Base-by-base conservation (phyloP, 768 basidiomycete genomes). In the Termitomyces sp. region DNA sequence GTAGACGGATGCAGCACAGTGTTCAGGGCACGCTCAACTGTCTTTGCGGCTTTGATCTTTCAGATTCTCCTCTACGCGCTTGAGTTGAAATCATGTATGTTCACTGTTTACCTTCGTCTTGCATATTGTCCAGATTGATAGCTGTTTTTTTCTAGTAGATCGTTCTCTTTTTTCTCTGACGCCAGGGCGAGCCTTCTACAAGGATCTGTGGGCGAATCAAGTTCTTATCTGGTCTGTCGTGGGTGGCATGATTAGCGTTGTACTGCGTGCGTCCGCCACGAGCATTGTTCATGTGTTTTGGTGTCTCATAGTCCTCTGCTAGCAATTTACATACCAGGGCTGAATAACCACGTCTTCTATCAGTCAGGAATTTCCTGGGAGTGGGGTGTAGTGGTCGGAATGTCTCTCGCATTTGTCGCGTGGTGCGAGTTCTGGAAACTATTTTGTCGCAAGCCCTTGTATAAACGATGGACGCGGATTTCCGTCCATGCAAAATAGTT, bases 361-460 rank as follows among this genome's bases (percentile, higher is more conserved):
- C 75, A 75, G 55, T 65, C 58, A 11, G 68, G 70, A 14, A 75
- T 76, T 17, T 54, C 65, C 5, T 75, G 74, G 74, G 75, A 76
- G 57, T 76, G 75, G 74, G 73, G 71, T 8, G 56, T 76, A 23
- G 72, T 73, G 8, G 55, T 71, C 34, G 74, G 70, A 35, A 70
- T 74, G 73, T 70, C 74, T 8, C 34, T 72, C 16, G 59, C 69
- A 2, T 76, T 75, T 54, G 60, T 76, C 14, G 56, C 66, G 1
- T 73, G 70, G 69, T 70, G 69, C 55, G 75, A 76, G 55, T n/a
- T 75, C 5, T 75, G 75, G 75, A 76, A 76, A 61, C 29, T 76
- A 11, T 59, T 64, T 12, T 60, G 68, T 25, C 60, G 72, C 29
- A 66, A 59, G 51, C 62, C 61, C 4, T 47, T 73, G 53, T 73